These are phyloP conservation scores for Butyriboletus loyo DNA, from an alignment of 768 basidiomycete species.

Conservation along the genomic window DNA sequence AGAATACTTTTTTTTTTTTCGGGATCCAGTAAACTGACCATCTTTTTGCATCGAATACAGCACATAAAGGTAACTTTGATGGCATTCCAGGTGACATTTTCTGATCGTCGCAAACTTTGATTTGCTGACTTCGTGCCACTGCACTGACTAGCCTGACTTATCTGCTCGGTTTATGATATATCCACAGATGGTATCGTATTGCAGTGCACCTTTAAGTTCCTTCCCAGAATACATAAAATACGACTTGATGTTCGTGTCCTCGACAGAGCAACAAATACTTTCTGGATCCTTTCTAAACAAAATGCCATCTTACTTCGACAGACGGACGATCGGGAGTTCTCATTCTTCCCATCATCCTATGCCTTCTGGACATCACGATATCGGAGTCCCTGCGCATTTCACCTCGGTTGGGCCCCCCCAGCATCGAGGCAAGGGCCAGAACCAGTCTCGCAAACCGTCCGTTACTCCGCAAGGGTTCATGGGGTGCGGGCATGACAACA, in stretches of 20 bases:
- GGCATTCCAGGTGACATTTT: not conserved
- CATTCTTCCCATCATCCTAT: not conserved
- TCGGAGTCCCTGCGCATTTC: not conserved
- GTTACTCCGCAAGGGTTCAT: not conserved
- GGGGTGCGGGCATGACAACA: not conserved
- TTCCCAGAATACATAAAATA: conserved; percentile 1
- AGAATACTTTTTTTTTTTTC: not conserved
- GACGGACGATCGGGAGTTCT: not conserved
- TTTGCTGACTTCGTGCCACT: not conserved
- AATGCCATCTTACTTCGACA: conserved; percentile 10
- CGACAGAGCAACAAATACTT: not conserved
- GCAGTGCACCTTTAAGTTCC: not conserved
- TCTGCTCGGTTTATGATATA: not conserved
- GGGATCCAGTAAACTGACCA: not conserved
- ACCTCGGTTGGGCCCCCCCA: not conserved
- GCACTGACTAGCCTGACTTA: not conserved
- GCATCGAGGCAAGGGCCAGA: not conserved
- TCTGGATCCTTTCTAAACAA: not conserved
- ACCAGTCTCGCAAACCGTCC: not conserved
- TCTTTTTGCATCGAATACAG: not conserved
- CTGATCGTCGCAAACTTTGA: not conserved
- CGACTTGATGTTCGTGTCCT: not conserved
- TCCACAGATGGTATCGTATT: not conserved
- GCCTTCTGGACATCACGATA: not conserved
- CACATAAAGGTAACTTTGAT: not conserved